Evolutionary conservation across 2,329 filamentous ascomycete species (phyloP).

Genomic region (Aspergillus piperis): DNA sequence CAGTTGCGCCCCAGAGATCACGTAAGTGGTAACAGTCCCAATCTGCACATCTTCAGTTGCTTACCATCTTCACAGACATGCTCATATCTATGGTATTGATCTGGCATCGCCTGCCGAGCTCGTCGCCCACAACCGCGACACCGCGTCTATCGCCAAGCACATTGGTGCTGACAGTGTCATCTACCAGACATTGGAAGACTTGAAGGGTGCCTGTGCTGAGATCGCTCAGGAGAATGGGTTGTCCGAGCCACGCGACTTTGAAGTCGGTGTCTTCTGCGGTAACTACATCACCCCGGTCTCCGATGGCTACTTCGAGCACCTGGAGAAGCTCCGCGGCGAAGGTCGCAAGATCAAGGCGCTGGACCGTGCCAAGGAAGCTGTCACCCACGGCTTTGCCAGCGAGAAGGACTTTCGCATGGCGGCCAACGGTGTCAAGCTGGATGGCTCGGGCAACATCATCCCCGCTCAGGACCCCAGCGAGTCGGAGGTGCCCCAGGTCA

Average conservation of each 20-base stretch:
- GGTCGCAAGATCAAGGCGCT: conserved; percentile 67
- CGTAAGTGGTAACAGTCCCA: conserved; percentile 36
- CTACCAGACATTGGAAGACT: conserved; percentile 73
- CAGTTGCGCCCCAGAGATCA: conserved; percentile 79
- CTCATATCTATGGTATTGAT: conserved; percentile 84
- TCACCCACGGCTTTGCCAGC: conserved; percentile 63
- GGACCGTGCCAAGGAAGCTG: conserved; percentile 64
- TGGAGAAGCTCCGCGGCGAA: conserved; percentile 71
- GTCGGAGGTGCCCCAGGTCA: conserved; percentile 27
- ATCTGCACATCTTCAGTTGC: neutral
- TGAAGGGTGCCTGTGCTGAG: conserved; percentile 77
- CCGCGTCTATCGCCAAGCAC: conserved; percentile 62
- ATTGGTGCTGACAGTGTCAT: conserved; percentile 77
- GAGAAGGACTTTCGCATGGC: conserved; percentile 64
- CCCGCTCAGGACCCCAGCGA: conserved; percentile 42
- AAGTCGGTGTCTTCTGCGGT: conserved; percentile 90
- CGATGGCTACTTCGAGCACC: conserved; percentile 77
- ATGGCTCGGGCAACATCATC: conserved; percentile 58
- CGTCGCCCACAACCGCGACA: conserved; percentile 67
- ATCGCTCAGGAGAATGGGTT: conserved; percentile 59
- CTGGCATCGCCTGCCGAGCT: conserved; percentile 70
- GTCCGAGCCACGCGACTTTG: conserved; percentile 66
- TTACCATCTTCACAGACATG: conserved; percentile 52
- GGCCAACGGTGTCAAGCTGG: conserved; percentile 61
- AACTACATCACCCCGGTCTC: conserved; percentile 80